Evolutionary conservation across 1,139 yeast genomes (phyloP).

Genomic region (Torulaspora globosa): DNA sequence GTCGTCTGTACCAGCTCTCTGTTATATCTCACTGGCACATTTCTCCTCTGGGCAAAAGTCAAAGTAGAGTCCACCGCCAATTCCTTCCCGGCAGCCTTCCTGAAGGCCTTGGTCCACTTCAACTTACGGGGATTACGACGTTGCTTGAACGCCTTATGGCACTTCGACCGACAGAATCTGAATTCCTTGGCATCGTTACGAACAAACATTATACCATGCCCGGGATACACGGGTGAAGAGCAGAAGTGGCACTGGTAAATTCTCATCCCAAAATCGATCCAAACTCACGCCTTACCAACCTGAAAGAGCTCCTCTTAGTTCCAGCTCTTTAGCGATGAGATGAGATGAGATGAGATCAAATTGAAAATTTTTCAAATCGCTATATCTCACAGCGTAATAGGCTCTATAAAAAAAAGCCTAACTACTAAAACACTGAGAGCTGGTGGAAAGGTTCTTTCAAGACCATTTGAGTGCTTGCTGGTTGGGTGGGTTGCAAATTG

Average conservation of each 20-base stretch:
- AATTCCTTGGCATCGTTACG: slow-evolving; percentile 98
- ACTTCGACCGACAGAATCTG: slow-evolving; percentile 94
- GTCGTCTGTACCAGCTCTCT: slow-evolving; percentile 94
- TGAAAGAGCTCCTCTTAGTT: neutral
- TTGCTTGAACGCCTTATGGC: slow-evolving; percentile 96
- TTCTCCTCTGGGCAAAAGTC: slow-evolving; percentile 95
- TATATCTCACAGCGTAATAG: slow-evolving; percentile 3
- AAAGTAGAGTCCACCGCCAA: slow-evolving; percentile 95
- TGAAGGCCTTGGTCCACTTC: slow-evolving; percentile 97
- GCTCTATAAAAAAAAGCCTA: slow-evolving; percentile 1
- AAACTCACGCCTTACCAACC: neutral
- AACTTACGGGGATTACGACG: slow-evolving; percentile 98
- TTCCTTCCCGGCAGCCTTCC: slow-evolving; percentile 99
- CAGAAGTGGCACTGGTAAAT: slow-evolving; percentile 93
- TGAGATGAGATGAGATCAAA: slow-evolving; percentile 24
- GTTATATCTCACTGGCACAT: slow-evolving; percentile 96
- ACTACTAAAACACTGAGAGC: neutral
- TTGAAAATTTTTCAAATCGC: slow-evolving; percentile 5
- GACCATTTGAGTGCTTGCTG: slow-evolving; percentile 1
- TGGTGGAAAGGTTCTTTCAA: neutral
- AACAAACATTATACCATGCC: slow-evolving; percentile 96
- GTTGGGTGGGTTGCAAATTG: slow-evolving; percentile 3
- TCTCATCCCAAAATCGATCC: slow-evolving; percentile 54
- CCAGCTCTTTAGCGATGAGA: slow-evolving; percentile 10
- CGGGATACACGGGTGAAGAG: slow-evolving; percentile 95